Conservation (phyloP, 1,284 basidiomycete genomes). For the Hemileccinum hortonii region DNA sequence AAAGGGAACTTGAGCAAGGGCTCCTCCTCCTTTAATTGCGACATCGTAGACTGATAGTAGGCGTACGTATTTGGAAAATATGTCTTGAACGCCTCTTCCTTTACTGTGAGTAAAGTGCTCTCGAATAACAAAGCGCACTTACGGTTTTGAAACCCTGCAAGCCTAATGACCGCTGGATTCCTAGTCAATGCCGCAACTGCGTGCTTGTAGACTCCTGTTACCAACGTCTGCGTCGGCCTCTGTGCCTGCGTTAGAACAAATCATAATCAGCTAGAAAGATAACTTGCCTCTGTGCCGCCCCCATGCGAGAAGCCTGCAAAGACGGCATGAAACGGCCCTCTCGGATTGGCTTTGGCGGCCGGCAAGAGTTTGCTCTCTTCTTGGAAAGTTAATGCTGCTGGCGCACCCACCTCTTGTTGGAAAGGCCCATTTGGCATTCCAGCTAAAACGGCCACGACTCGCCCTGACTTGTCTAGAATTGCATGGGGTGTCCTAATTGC, state of each 20-base stretch:
- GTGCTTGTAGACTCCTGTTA: background rate
- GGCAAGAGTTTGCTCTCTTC: background rate
- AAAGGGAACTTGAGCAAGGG: too few relatives aligned
- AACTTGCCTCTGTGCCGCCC: background rate
- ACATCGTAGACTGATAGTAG: too few relatives aligned
- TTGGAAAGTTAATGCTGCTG: background rate
- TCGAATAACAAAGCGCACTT: too few relatives aligned
- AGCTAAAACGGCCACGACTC: background rate
- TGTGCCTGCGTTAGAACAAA: background rate
- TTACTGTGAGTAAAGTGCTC: too few relatives aligned
- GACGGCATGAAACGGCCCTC: background rate
- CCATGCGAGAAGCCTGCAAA: background rate
- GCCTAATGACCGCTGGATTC: background rate
- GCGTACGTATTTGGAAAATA: background rate
- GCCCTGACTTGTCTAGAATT: background rate
- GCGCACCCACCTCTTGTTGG: background rate
- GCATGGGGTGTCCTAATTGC: background rate
- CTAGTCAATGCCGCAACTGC: background rate
- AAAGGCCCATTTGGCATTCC: background rate
- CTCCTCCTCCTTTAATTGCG: too few relatives aligned
- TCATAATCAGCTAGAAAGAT: background rate
- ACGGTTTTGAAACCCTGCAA: background rate
- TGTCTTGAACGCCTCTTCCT: background rate
- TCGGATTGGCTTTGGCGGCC: too few relatives aligned
- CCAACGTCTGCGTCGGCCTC: background rate